Conservation (phyloP, 2,329 filamentous ascomycete genomes). For the Cyclaneusma minus region DNA sequence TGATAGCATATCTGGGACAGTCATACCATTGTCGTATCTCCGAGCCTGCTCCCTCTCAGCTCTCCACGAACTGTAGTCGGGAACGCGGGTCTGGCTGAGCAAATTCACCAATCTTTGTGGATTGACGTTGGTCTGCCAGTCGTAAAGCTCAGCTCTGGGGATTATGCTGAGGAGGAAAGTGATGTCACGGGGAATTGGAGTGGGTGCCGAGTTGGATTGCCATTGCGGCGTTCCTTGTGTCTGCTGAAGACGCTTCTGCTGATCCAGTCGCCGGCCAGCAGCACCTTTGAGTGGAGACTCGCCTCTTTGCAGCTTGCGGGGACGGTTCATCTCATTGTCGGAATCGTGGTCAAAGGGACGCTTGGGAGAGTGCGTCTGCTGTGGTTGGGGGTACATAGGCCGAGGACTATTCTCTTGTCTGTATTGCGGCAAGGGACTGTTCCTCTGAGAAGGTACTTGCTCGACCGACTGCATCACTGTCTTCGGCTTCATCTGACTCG, state of each 20-base stretch:
- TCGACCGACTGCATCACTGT: constrained; percentile 39
- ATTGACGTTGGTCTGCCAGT: constrained; percentile 53
- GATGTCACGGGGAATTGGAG: constrained; percentile 57
- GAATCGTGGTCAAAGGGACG: constrained; percentile 43
- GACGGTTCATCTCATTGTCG: constrained; percentile 55
- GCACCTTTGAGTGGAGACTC: constrained; percentile 87
- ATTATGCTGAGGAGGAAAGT: constrained; percentile 46
- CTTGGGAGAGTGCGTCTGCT: constrained; percentile 21
- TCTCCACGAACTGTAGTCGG: constrained; percentile 42
- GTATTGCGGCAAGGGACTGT: constrained; percentile 22
- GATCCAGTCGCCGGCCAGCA: constrained; percentile 70
- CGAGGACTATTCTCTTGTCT: constrained; percentile 16
- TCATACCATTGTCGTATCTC: too few species aligned
- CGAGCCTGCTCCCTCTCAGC: too few species aligned
- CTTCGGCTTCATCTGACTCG: constrained; percentile 59
- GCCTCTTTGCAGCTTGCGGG: constrained; percentile 76
- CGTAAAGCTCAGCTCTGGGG: constrained; percentile 50
- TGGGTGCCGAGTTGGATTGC: constrained; percentile 26
- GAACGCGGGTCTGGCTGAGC: constrained; percentile 52
- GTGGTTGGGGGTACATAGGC: constrained; percentile 14
- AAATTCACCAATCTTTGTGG: constrained; percentile 58
- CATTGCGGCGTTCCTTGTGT: constrained; percentile 23
- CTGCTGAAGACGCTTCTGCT: constrained; percentile 49
- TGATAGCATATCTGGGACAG: too few species aligned
- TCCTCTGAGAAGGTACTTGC: constrained; percentile 31